Percentiles rank a stretch among this genome's conserved stretches.
phyloP scores from a whole-genome alignment of 1,284 basidiomycete genomes.

The Naganishia sp. region DNA sequence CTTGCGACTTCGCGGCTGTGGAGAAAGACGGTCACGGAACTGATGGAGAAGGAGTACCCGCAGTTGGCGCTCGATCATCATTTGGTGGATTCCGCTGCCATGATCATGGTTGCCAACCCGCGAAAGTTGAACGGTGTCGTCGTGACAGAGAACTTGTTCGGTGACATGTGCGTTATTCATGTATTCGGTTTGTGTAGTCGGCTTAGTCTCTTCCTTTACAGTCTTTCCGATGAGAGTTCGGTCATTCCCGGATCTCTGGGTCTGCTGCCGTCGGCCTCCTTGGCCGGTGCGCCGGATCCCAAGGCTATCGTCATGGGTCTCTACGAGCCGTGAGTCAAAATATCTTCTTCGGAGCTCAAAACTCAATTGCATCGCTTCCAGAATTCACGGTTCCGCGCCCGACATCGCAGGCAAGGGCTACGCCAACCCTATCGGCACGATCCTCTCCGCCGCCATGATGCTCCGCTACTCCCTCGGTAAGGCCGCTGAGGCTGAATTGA shows the following conservation, averaged over 20 bases:
- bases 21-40: constrained; percentile 86
- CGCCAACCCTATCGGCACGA: constrained; percentile 96
- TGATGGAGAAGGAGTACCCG: constrained; percentile 79
- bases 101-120: constrained; percentile 92
- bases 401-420: constrained; percentile 94
- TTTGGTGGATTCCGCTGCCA: constrained; percentile 93
- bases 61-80: constrained; percentile 83
- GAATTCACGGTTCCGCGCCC: constrained; percentile 80
- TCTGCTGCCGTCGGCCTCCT: constrained; percentile 90
- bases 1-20: constrained; percentile 92
- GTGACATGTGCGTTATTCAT: constrained; percentile 75
- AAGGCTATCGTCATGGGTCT: constrained; percentile 73
- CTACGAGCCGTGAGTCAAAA: constrained; percentile 74
- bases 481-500: constrained; percentile 75
- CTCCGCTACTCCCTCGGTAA: constrained; percentile 91
- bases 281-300: constrained; percentile 82
- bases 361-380: neutral
- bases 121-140: constrained; percentile 93
- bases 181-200: too few species aligned
- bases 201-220: constrained; percentile 45
- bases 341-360: too few species aligned
- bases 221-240: constrained; percentile 91
- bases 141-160: constrained; percentile 92
- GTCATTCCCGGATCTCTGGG: constrained; percentile 98
- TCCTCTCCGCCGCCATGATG: constrained; percentile 93